phyloP scores from a whole-genome alignment of 768 basidiomycete genomes.

The Suillus sp. region DNA sequence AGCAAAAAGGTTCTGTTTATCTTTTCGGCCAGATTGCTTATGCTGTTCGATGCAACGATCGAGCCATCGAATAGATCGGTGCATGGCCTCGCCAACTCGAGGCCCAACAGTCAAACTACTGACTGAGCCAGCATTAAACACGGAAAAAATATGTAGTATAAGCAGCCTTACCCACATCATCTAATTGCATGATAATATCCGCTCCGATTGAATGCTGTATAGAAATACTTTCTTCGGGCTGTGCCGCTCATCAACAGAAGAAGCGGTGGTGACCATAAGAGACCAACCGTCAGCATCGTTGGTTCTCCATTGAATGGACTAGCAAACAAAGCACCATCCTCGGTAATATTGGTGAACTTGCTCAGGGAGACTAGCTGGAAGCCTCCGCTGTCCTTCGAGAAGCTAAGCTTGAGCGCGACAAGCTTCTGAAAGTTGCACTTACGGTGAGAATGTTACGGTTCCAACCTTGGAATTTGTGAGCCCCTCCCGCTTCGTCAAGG shows the following conservation, averaged over 20 bases:
- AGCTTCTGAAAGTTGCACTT: conserved; percentile 25
- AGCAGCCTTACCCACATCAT: conserved; percentile 75
- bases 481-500: conserved; percentile 74
- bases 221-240: conserved; percentile 91
- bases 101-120: conserved; percentile 79
- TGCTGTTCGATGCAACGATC: conserved; percentile 85
- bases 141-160: neutral
- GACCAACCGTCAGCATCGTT: conserved; percentile 80
- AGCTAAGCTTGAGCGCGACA: conserved; percentile 4
- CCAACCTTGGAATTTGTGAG: conserved; percentile 93
- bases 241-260: conserved; percentile 12
- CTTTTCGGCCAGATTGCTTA: conserved; percentile 61
- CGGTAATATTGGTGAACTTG: conserved; percentile 85
- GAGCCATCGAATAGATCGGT: conserved; percentile 85
- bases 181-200: conserved; percentile 94
- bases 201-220: conserved; percentile 91
- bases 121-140: conserved; percentile 44
- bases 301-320: conserved; percentile 87
- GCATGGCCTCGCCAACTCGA: conserved; percentile 87
- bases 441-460: conserved; percentile 82
- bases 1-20: conserved; percentile 83
- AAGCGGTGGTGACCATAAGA: conserved; percentile 2
- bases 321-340: conserved; percentile 84
- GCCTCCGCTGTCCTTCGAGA: conserved; percentile 77
- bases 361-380: conserved; percentile 86